phyloP scores from a whole-genome alignment of 2,329 filamentous ascomycete genomes.

The Thermoascus crustaceus region DNA sequence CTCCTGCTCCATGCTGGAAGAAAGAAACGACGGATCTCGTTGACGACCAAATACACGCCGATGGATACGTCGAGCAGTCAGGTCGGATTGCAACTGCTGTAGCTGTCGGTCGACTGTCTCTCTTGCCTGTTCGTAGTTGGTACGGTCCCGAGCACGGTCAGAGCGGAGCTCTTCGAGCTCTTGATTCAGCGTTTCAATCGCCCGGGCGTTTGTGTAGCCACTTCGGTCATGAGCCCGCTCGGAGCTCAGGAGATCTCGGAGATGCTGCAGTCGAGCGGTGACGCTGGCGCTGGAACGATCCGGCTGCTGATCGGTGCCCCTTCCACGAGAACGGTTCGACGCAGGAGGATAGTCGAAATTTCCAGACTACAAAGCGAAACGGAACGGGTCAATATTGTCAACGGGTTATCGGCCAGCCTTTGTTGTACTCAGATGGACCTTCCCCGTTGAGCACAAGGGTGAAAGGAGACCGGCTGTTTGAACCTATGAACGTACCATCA shows the following conservation, averaged over 20 bases:
- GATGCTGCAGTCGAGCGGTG: conserved; percentile 23
- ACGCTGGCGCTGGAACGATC: conserved; percentile 15
- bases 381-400: conserved; percentile 15
- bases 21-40: conserved; percentile 9
- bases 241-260: conserved; percentile 32
- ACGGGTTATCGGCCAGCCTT: conserved; percentile 2
- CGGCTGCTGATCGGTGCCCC: conserved; percentile 16
- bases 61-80: conserved; percentile 7
- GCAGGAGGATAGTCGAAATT: conserved; percentile 37
- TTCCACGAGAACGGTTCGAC: conserved; percentile 22
- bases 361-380: conserved; percentile 26
- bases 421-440: not conserved
- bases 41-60: conserved; percentile 9
- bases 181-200: conserved; percentile 32
- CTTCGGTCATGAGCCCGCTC: conserved; percentile 21
- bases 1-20: conserved; percentile 13
- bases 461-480: not conserved
- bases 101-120: conserved; percentile 19
- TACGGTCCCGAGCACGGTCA: conserved; percentile 17
- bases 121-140: conserved; percentile 19
- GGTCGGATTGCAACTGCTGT: conserved; percentile 14
- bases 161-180: conserved; percentile 28
- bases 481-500: conserved; percentile 2
- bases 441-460: not conserved
- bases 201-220: conserved; percentile 22